A percentile compares a stretch with the other conserved stretches of the same genome.
Evolutionary conservation across 345 rosid species (phyloP).

Genomic region (Nasturtium officinale): DNA sequence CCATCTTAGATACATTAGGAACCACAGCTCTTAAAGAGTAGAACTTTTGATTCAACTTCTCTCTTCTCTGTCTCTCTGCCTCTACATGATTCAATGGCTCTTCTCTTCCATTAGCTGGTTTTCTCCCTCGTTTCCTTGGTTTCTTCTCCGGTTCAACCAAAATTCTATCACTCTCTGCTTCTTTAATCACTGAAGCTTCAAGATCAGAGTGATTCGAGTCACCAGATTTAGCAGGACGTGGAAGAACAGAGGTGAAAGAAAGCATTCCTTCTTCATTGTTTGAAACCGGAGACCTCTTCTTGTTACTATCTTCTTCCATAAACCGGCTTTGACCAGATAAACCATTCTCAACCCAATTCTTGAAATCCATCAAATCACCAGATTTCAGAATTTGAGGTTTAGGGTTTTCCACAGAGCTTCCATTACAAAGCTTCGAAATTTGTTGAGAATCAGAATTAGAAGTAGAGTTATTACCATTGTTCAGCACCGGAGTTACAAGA

Average conservation of each 20-base stretch:
- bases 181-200: constrained; percentile 80
- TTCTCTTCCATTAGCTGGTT: constrained; percentile 94
- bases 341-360: constrained; percentile 6
- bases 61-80: constrained; percentile 98
- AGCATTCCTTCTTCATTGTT: constrained; percentile 82
- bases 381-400: constrained; percentile 22
- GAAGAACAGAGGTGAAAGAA: constrained; percentile 69
- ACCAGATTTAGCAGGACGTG: constrained; percentile 53
- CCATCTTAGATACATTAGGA: constrained; percentile 96
- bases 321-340: constrained; percentile 31
- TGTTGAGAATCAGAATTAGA: constrained; percentile 39
- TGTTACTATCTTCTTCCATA: constrained; percentile 42
- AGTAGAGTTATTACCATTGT: constrained; percentile 28
- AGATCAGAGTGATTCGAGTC: constrained; percentile 86
- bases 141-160: constrained; percentile 76
- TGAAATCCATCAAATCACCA: not conserved
- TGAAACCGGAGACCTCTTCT: constrained; percentile 65
- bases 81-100: constrained; percentile 97
- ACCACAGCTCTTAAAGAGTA: constrained; percentile 89
- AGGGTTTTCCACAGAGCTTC: constrained; percentile 45
- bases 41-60: constrained; percentile 90
- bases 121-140: constrained; percentile 86
- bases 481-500: not conserved
- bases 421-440: constrained; percentile 47
- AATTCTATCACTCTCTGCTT: constrained; percentile 58